Evolutionary conservation across 805 yeast genomes (phyloP), one percentile per base, ranked within the genome.

Genomic region (Saccharomyces mikatae): DNA sequence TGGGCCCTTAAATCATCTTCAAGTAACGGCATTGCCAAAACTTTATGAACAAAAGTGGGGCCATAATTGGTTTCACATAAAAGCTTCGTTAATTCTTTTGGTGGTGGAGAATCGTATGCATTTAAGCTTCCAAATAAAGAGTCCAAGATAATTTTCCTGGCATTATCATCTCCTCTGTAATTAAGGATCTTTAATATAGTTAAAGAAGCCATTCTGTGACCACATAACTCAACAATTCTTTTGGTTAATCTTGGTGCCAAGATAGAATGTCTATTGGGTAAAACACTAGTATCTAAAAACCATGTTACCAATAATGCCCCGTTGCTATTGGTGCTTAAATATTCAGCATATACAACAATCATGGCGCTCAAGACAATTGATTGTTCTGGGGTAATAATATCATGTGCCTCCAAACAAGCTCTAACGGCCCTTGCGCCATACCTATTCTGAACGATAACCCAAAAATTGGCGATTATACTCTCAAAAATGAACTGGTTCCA

Each of bases 351-450:
- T 47, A 84, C 77, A 24, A 90, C 82, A 53, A 94, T 87, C 59
- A 89, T 80, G 1, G 88, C 83, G 6, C 96, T 84, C 6, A 92
- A 77, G 48, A 88, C 77, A 4, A 86, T 70, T 49, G 84, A 78
- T 65, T 88, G 94, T 63, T 84, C 92, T 22, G 72, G 71, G 9
- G 84, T 76, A 8, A 86, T 80, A 14, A 69, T 61, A 54, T 80
- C 80, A 28, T 83, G 82, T 50, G 91, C 83, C 71, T 94, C 99
- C 52, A 94, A 74, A 60, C 96, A 89, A 0, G 98, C 96, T 59
- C 99, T 76, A 56, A 92, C 84, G 22, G 98, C 96, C 60, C 99
- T 79, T 0, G 97, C 92, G 47, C 99, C 99, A 69, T 89, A 94
- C 64, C 98, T 78, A 57, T 92, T 95, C 61, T 82, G 87, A 48